These are phyloP conservation scores for Craspedostauros australis DNA, from an alignment of 108 stramenopile genomes.

Conservation along the genomic window DNA sequence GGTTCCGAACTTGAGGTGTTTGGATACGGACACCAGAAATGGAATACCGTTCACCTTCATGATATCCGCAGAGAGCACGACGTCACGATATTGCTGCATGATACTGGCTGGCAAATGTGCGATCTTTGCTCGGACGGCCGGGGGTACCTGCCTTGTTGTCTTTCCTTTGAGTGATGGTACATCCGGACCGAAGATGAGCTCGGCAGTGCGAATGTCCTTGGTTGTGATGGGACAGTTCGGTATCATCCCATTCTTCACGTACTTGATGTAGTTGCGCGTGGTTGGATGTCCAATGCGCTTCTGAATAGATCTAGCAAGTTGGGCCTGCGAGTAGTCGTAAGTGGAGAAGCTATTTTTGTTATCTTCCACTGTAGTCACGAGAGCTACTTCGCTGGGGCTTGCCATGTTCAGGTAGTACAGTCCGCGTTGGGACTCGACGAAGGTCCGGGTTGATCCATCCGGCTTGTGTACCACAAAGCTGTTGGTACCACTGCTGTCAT, in stretches of 20 bases:
- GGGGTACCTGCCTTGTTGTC: not conserved
- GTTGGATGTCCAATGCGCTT: slow-evolving; percentile 3
- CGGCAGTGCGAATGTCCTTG: not conserved
- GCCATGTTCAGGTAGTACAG: too few relatives aligned
- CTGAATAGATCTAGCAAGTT: slow-evolving; percentile 3
- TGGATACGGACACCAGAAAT: slow-evolving; percentile 24
- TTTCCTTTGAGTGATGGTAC: slow-evolving; percentile 3
- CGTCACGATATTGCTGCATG: slow-evolving; percentile 3
- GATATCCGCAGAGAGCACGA: slow-evolving; percentile 29
- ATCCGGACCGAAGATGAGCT: slow-evolving; percentile 7
- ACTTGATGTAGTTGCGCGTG: not conserved
- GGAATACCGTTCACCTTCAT: slow-evolving; percentile 37
- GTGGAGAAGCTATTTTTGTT: not conserved
- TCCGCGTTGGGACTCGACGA: not conserved
- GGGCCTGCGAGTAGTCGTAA: slow-evolving; percentile 1
- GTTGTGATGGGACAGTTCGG: slow-evolving; percentile 3
- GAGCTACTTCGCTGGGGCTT: too few relatives aligned
- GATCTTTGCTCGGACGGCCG: not conserved
- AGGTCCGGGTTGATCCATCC: slow-evolving; percentile 6
- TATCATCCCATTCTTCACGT: slow-evolving; percentile 20
- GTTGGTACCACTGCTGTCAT: slow-evolving; percentile 14
- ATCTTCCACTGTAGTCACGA: slow-evolving; percentile 4
- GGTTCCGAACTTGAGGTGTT: slow-evolving; percentile 24
- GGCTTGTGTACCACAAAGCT: slow-evolving; percentile 4
- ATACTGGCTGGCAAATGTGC: slow-evolving; percentile 18